A percentile compares a stretch with the other conserved stretches of the same genome.
Evolutionary conservation across 2,329 filamentous ascomycete genomes (phyloP).

Genomic region (Lasiodiplodia citricola): DNA sequence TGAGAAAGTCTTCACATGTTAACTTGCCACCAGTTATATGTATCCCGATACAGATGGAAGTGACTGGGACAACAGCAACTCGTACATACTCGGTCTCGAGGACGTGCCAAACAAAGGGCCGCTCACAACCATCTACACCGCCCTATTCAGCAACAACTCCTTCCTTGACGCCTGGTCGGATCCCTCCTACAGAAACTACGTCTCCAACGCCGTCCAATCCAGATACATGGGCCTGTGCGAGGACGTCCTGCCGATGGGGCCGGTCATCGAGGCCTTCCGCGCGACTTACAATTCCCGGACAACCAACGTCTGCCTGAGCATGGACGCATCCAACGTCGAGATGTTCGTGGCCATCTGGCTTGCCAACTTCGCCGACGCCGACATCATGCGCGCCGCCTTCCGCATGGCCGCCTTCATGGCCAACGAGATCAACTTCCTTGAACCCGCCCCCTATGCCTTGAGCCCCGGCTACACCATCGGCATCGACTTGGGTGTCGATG

Average conservation of each 20-base stretch:
- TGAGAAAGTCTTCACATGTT: too few relatives aligned
- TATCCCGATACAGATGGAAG: not conserved
- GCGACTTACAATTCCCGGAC: not conserved
- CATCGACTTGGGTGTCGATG: not conserved
- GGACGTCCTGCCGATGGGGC: not conserved
- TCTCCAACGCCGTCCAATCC: not conserved
- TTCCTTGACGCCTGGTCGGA: not conserved
- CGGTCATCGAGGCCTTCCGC: not conserved
- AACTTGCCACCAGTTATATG: not conserved
- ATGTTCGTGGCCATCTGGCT: not conserved
- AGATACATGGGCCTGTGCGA: not conserved
- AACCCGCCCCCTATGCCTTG: not conserved
- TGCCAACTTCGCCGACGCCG: not conserved
- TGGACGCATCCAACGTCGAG: not conserved
- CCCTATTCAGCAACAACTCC: slow-evolving; percentile 2
- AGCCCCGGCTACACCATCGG: not conserved
- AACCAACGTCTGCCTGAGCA: not conserved
- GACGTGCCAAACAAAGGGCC: not conserved
- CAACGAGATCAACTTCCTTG: not conserved
- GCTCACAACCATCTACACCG: not conserved
- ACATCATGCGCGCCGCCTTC: not conserved
- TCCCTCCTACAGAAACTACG: not conserved
- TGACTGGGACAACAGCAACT: not conserved
- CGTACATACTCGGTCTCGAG: not conserved
- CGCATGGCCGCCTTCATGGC: not conserved